Base-by-base conservation (phyloP, 2,329 filamentous ascomycete species). In the Pyrenochaeta sp. region DNA sequence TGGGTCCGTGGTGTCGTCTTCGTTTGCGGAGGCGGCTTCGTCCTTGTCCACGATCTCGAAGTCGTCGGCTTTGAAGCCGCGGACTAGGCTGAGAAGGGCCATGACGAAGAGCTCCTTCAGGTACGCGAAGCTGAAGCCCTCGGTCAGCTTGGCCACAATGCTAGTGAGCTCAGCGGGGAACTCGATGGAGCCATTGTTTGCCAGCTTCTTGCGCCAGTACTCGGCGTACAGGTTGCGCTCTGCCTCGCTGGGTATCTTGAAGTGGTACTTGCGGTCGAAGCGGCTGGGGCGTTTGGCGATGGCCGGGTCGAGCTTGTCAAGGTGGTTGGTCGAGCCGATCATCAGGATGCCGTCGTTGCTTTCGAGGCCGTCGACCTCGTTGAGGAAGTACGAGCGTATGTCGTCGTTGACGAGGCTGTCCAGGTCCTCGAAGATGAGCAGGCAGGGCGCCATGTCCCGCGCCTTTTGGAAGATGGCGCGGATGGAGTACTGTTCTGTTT, bases 261-360 rank as follows among this genome's bases (percentile, higher is more conserved):
- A 77, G 29, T 72, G 61, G 44, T 75, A 76, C 53, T 77, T 77
- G 15, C 74, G 55, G 41, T 77, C 74, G 47, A 76, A 77, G 8
- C 74, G 63, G 17, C 61, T 69, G 2, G 74, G 74, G 1, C 74
- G 68, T 55, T 76, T 75, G 7, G 65, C 52, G 15, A 77, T 85
- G 11, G 85, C 85, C 0, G 84, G 84, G 49, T 88, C 85, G 4
- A 88, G 71, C 2, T 77, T 76, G 17, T 88, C 84, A 2, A 88
- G 74, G 55, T 77, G 73, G 54, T 86, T 86, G 0, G 84, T 87
- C 38, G 77, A 81, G 13, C 81, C 83, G 29, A 86, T 76, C 70
- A 88, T 85, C 58, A 87, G 79, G 35, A 88, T 86, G 3, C 85
- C 86, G 51, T 88, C 82, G 55, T 89, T 88, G 51, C 74, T 78